A percentile compares a stretch with the other conserved stretches of the same genome.
Conservation (phyloP, 371 early-diverging fungal species). For the Zychaea mexicana region DNA sequence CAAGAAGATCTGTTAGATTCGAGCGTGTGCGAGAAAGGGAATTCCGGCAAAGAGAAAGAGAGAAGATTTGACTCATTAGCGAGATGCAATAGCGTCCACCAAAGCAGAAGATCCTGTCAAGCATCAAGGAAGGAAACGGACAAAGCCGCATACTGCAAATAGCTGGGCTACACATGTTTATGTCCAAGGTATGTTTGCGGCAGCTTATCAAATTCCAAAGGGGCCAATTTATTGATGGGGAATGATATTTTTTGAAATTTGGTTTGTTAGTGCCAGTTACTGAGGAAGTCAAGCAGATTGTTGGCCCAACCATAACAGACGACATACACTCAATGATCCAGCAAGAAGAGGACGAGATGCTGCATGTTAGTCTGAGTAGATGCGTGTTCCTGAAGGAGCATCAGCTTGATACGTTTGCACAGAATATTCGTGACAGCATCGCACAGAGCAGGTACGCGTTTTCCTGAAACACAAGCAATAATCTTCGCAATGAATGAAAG, state of each 20-base stretch:
- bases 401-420: slow-evolving; percentile 33
- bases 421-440: slow-evolving; percentile 6
- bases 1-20: not conserved
- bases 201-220: not conserved
- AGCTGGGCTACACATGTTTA: slow-evolving; percentile 52
- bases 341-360: slow-evolving; percentile 9
- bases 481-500: not conserved
- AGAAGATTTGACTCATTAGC: not conserved
- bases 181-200: slow-evolving; percentile 30
- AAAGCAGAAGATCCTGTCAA: slow-evolving; percentile 5
- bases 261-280: slow-evolving; percentile 4
- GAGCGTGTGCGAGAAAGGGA: too few species aligned
- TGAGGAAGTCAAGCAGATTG: slow-evolving; percentile 11
- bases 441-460: not conserved
- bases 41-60: not conserved
- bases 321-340: not conserved
- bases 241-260: not conserved
- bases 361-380: slow-evolving; percentile 42
- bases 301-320: not conserved
- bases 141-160: slow-evolving; percentile 27
- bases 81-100: too few species aligned
- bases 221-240: not conserved
- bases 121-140: slow-evolving; percentile 31
- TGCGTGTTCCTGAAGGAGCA: slow-evolving; percentile 37
- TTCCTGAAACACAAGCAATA: not conserved